phyloP scores from a whole-genome alignment of 2,329 filamentous ascomycete species.

The Penicillium occitanis region DNA sequence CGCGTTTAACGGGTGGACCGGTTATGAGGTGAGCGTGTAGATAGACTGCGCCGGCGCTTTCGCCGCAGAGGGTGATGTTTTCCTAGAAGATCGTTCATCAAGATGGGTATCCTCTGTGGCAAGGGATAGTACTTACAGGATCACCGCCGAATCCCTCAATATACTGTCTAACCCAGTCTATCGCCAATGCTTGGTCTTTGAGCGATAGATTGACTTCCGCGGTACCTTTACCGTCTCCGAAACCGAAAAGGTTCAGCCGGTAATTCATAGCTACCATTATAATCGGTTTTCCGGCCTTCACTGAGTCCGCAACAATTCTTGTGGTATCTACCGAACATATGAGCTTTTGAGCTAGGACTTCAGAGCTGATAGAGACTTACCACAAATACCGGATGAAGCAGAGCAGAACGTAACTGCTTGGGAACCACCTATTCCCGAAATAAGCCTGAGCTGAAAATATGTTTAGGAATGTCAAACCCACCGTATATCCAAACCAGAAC shows the following conservation, averaged over 20 bases:
- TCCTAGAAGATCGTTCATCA: constrained; percentile 26
- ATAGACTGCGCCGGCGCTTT: constrained; percentile 51
- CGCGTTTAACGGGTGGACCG: constrained; percentile 35
- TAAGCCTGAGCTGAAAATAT: background rate
- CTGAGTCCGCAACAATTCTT: constrained; percentile 39
- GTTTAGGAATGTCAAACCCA: constrained; percentile 9
- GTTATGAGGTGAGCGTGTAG: constrained; percentile 45
- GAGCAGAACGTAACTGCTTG: constrained; percentile 49
- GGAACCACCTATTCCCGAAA: constrained; percentile 36
- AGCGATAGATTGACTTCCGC: constrained; percentile 42
- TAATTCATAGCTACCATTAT: constrained; percentile 48
- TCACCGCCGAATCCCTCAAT: constrained; percentile 44
- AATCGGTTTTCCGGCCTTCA: constrained; percentile 36
- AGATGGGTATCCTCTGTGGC: no score
- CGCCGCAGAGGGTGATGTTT: constrained; percentile 46
- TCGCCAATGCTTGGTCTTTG: constrained; percentile 37
- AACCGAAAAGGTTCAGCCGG: constrained; percentile 48
- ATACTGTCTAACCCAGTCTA: constrained; percentile 43
- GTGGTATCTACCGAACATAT: constrained; percentile 31
- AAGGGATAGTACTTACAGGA: constrained; percentile 28
- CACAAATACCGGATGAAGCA: constrained; percentile 43
- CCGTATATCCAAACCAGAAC: constrained; percentile 52
- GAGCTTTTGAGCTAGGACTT: no score
- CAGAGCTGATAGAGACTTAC: no score
- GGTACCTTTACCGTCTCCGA: constrained; percentile 40